Evolutionary conservation across 1,284 basidiomycete species (phyloP).

Genomic region (Leccinum pallidistipes): DNA sequence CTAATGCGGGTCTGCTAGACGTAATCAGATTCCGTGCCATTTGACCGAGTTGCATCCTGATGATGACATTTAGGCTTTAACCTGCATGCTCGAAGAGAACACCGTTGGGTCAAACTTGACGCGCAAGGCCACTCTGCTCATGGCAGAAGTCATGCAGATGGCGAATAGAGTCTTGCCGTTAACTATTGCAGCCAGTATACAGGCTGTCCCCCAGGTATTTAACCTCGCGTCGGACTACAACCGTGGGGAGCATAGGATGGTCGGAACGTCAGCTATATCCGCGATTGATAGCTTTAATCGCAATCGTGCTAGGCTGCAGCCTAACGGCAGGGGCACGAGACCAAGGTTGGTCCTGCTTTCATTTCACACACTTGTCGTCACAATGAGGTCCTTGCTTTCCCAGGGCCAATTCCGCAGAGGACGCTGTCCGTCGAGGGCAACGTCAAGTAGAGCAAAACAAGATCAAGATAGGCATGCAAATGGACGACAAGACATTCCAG

Average conservation of each 20-base stretch:
- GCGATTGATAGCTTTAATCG: constrained; percentile 92
- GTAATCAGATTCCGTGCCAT: constrained; percentile 45
- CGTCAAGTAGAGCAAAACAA: constrained; percentile 89
- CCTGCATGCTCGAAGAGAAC: constrained; percentile 79
- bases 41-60: constrained; percentile 6
- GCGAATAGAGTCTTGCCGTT: constrained; percentile 89
- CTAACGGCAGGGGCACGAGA: constrained; percentile 53
- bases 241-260: constrained; percentile 71
- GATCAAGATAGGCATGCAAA: constrained; percentile 86
- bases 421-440: constrained; percentile 85
- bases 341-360: constrained; percentile 47
- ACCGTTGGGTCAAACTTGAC: constrained; percentile 68
- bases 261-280: constrained; percentile 83
- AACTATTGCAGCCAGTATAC: constrained; percentile 78
- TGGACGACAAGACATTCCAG: constrained; percentile 92
- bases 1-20: constrained; percentile 86
- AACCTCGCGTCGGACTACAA: constrained; percentile 78
- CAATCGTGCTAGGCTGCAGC: constrained; percentile 69
- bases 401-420: constrained; percentile 86
- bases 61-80: constrained; percentile 64
- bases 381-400: not conserved
- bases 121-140: constrained; percentile 88
- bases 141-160: constrained; percentile 89
- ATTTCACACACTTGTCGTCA: not conserved
- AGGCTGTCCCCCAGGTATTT: constrained; percentile 88